Conservation (phyloP, 805 yeast genomes). For the Candida krabiensis region DNA sequence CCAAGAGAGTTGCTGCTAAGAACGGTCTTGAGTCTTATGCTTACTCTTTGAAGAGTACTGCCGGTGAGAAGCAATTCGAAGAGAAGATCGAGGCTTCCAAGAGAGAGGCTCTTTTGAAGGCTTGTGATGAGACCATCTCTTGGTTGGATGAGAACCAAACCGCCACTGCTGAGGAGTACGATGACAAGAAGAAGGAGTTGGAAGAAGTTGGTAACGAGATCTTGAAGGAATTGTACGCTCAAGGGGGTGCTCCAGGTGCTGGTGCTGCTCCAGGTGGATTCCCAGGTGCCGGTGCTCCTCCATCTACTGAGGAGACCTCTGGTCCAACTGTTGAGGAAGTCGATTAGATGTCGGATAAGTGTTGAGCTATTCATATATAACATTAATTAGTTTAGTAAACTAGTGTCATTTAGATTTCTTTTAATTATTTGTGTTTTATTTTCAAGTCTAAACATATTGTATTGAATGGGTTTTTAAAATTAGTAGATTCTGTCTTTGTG, state of each 20-base stretch:
- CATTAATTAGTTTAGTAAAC: constrained; percentile 2
- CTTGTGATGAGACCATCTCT: constrained; percentile 72
- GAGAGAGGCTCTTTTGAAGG: constrained; percentile 63
- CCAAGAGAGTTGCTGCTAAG: constrained; percentile 55
- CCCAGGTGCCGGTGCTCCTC: constrained; percentile 42
- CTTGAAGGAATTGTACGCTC: constrained; percentile 95
- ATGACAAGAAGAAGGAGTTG: constrained; percentile 93
- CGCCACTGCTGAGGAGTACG: constrained; percentile 88
- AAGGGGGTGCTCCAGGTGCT: constrained; percentile 81
- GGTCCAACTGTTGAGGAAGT: constrained; percentile 85
- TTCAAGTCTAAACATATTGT: background rate
- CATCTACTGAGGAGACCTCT: constrained; percentile 32
- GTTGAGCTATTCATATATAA: constrained; percentile 2
- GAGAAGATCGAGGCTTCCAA: constrained; percentile 41
- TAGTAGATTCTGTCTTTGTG: background rate
- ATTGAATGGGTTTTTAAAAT: background rate
- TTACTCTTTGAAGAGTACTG: constrained; percentile 51
- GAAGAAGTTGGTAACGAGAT: constrained; percentile 95
- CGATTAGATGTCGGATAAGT: constrained; percentile 43
- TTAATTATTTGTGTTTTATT: no score
- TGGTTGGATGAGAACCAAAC: constrained; percentile 96
- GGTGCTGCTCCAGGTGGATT: constrained; percentile 41
- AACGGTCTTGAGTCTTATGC: constrained; percentile 58
- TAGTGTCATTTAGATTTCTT: background rate
- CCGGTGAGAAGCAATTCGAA: constrained; percentile 37